These are phyloP conservation scores for Paspalum vaginatum DNA, from an alignment of 176 grass and related monocot genomes.

Conservation along the genomic window DNA sequence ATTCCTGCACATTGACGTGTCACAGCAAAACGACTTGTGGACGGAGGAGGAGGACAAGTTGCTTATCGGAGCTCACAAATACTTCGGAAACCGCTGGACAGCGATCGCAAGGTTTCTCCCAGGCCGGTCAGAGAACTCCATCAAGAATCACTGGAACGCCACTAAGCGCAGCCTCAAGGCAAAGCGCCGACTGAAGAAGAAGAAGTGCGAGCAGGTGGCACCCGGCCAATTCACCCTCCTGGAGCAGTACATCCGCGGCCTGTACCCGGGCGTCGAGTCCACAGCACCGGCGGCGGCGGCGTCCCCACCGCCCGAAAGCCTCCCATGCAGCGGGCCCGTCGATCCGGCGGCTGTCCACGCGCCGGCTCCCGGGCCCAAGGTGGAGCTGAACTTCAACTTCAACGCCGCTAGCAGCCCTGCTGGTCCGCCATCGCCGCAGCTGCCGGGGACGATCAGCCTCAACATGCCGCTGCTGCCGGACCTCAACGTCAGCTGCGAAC, in stretches of 20 bases:
- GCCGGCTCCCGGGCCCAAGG: not conserved
- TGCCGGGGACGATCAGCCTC: not conserved
- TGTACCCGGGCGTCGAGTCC: not conserved
- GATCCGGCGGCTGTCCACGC: not conserved
- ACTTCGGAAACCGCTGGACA: constrained; percentile 67
- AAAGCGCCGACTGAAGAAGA: constrained; percentile 54
- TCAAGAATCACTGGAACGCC: constrained; percentile 96
- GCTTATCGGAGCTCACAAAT: constrained; percentile 55
- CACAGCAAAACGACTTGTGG: constrained; percentile 65
- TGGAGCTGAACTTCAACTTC: not conserved
- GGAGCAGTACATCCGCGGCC: constrained; percentile 62
- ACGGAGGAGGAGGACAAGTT: constrained; percentile 61
- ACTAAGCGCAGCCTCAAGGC: constrained; percentile 61
- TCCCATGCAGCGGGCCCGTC: not conserved
- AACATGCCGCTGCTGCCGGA: not conserved
- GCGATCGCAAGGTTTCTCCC: constrained; percentile 56
- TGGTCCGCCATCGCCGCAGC: not conserved
- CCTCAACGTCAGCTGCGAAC: constrained; percentile 22
- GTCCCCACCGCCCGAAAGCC: not conserved
- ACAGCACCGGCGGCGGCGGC: not conserved
- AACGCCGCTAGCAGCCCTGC: not conserved
- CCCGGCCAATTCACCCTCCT: constrained; percentile 41
- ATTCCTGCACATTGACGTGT: constrained; percentile 11
- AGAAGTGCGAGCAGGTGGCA: constrained; percentile 42
- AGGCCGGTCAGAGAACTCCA: constrained; percentile 68